Base-by-base conservation (phyloP, 257 asterid genomes). In the Gardenia jasminoides region DNA sequence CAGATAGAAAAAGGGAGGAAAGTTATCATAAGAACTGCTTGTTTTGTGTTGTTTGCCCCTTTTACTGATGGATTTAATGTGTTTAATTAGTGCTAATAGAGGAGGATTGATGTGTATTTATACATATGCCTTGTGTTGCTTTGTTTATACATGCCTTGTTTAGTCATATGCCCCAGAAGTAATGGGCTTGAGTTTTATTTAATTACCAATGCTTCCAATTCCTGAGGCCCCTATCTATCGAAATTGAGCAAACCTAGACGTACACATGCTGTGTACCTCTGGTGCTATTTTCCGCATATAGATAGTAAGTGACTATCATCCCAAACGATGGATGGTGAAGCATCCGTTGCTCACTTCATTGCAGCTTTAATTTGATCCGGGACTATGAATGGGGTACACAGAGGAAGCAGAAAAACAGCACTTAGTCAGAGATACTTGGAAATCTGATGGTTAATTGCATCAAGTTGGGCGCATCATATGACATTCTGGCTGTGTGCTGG, bases 41-140 rank as follows among this genome's bases (percentile, higher is more conserved):
- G 89, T 84, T 89, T 86, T 85, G 84, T 83, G 84, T 81, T 80
- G 66, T 78, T 85, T 82, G 75, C 52, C 43, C 66, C 48, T 77
- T 84, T 79, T 74, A 83, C 83, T 86, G 76, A 56, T 88, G 90
- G 84, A 87, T 87, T 88, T 82, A 72, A 80, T 82, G 83, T 85
- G 77, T 74, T 85, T 76, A 78, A 86, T 83, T 88, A 88, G 89
- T 83, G 88, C 85, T 84, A 82, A 88, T 80, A 81, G 92, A 83
- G 85, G 84, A 85, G 87, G 83, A 84, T 70, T 72, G 82, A 82
- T 82, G 81, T 84, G 89, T 82, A 84, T 81, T 80, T 82, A 84
- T 85, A 78, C 77, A 67, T 84, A 11, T 36, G 85, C 69, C 72
- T 33, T 36, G 81, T 79, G 80, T 66, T 74, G 26, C 76, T 52